A percentile compares a stretch with the other conserved stretches of the same genome.
These are phyloP conservation scores for Amoebophrya sp. DNA, from an alignment of 169 alveolate species.

Conservation along the genomic window DNA sequence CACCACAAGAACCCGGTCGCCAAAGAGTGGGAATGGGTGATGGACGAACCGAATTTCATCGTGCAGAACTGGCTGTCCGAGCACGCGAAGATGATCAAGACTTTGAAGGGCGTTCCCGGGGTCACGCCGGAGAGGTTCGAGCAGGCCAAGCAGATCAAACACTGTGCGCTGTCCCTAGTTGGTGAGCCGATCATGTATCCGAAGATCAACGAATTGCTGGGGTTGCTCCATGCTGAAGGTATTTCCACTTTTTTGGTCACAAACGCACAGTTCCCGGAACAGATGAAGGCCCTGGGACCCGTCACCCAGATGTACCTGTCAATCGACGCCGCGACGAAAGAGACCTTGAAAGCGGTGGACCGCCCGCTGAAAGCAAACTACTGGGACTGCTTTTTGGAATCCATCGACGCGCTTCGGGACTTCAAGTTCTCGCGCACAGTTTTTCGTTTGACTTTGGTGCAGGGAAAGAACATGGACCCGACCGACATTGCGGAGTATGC, in stretches of 20 bases:
- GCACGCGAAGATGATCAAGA: neutral
- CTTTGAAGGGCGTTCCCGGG: slow-evolving; percentile 14
- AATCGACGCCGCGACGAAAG: slow-evolving; percentile 32
- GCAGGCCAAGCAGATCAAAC: slow-evolving; percentile 31
- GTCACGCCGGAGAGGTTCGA: slow-evolving; percentile 12
- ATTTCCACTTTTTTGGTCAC: slow-evolving; percentile 68
- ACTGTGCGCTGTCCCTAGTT: slow-evolving; percentile 68
- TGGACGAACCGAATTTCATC: slow-evolving; percentile 47
- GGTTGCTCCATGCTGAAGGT: slow-evolving; percentile 43
- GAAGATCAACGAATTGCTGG: slow-evolving; percentile 51
- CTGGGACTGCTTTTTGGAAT: slow-evolving; percentile 57
- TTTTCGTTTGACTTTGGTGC: slow-evolving; percentile 48
- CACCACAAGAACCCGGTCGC: slow-evolving; percentile 72
- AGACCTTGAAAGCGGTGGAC: slow-evolving; percentile 36
- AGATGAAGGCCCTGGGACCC: slow-evolving; percentile 41
- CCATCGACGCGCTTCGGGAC: slow-evolving; percentile 41
- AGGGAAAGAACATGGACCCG: neutral
- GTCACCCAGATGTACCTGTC: slow-evolving; percentile 48
- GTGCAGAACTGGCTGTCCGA: slow-evolving; percentile 11
- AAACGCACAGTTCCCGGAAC: slow-evolving; percentile 70
- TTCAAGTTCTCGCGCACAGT: slow-evolving; percentile 51
- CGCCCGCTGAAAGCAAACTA: slow-evolving; percentile 60
- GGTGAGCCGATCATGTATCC: slow-evolving; percentile 79
- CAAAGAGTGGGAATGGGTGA: slow-evolving; percentile 56
- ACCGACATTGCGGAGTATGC: slow-evolving; percentile 39